Base-by-base conservation (phyloP, 2,329 filamentous ascomycete species). In the Phialocephala sp. region DNA sequence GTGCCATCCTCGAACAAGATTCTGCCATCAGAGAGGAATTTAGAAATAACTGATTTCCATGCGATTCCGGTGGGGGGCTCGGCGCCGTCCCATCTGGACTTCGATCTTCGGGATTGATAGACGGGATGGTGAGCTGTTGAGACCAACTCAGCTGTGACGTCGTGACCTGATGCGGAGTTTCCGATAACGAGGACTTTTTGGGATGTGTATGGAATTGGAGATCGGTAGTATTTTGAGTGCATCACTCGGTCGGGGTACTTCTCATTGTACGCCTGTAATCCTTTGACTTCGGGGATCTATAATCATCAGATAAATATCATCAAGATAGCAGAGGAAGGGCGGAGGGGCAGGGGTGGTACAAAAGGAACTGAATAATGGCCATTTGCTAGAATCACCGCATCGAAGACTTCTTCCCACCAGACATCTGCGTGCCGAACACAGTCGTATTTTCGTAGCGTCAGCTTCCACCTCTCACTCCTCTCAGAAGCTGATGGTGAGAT, bases 181-280 rank as follows among this genome's bases (percentile, higher is more conserved):
- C 94, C 94, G 0, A 97, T 88, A 0, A 97, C 84, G 4, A 97
- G 76, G 8, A 94, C 90, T 76, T 91, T 94, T 75, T 91, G 90
- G 59, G 80, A 83, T 1, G 76, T 74, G 72, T 89, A 97, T 0
- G 81, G 73, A 27, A 86, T 83, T 0, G 91, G 85, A 0, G 78
- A 83, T 43, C 93, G 88, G 75, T 93, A 97, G 65, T 87, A 87
- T 76, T 94, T 97, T 0, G 93, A 92, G 76, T 94, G 91, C 1
- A 82, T 82, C 27, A 93, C 85, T 4, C 84, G 75, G 0, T 81
- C 83, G 0, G 89, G 89, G 65, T 91, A 85, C 0, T 80, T 76
- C 27, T 78, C 69, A 68, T 88, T 80, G 78, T 91, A 93, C 5
- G 80, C 80, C 22, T 74, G 70, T 15, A 93, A 83, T 9, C 86